Evolutionary conservation across 1,139 yeast species (phyloP), one percentile per base, ranked within the genome.

Genomic region (Scheffersomyces parashehatae): DNA sequence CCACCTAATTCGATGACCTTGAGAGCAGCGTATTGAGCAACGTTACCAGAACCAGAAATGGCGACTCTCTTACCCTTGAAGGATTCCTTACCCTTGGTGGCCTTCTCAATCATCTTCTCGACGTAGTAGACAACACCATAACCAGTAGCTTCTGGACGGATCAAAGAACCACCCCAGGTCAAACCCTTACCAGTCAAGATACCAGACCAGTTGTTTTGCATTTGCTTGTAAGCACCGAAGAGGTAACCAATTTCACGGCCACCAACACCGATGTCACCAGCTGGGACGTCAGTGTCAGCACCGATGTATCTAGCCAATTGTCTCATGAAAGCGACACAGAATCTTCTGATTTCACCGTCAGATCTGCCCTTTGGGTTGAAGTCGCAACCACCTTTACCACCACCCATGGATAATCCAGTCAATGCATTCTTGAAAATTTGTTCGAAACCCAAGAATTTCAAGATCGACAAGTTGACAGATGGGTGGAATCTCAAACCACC

Each of bases 331-430:
- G 97, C 81, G 62, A 81, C 82, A 79, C 98, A 91, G 82, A 93
- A 93, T 73, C 96, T 85, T 80, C 99, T 86, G 73, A 93, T 91
- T 77, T 93, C 99, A 59, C 76, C 70, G 70, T 91, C 95, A 46
- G 96, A 79, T 74, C 85, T 86, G 62, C 93, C 96, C 82, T 91
- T 91, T 62, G 97, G 97, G 75, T 91, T 89, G 73, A 93, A 93
- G 75, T 93, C 97, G 52, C 96, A 80, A 70, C 99, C 99, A 82
- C 99, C 99, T 73, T 93, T 93, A 76, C 97, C 99, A 79, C 99
- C 99, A 68, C 99, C 99, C 88, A 93, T 90, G 81, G 85, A 82
- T 62, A 91, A 81, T 61, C 98, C 98, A 59, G 99, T 93, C 64
- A 93, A 80, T 44, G 99, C 98, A 67, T 93, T 93, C 82, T 93